phyloP scores from a whole-genome alignment of 768 basidiomycete genomes.

The Lanmaoa pseudosensibilis region DNA sequence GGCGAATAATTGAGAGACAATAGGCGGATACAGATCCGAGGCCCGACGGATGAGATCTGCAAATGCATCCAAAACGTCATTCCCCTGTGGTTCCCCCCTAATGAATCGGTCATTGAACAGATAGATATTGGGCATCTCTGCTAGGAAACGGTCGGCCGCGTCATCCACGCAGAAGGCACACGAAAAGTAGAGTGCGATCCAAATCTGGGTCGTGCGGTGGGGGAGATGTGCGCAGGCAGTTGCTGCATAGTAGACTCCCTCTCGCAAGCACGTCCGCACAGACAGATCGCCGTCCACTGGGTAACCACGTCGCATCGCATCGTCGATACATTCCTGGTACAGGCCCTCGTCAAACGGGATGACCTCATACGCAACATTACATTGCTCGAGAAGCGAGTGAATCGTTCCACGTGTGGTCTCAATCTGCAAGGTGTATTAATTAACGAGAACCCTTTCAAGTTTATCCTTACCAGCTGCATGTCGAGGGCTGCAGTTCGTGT shows the following conservation, averaged over 20 bases:
- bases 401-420: conserved; percentile 11
- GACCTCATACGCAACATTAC: conserved; percentile 12
- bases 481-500: not conserved
- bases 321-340: no score
- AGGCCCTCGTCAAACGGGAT: conserved; percentile 12
- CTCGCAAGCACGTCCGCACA: conserved; percentile 30
- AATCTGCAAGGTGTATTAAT: conserved; percentile 4
- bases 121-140: no score
- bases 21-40: conserved; percentile 26
- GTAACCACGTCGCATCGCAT: conserved; percentile 25
- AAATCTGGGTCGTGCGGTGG: conserved; percentile 15
- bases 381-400: conserved; percentile 13
- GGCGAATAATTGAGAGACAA: conserved; percentile 37
- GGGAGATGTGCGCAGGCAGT: conserved; percentile 31
- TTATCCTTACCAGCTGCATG: conserved; percentile 11
- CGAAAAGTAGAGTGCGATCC: conserved; percentile 36
- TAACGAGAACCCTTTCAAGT: not conserved
- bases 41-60: conserved; percentile 34
- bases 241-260: conserved; percentile 29
- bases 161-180: conserved; percentile 39
- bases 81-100: conserved; percentile 25
- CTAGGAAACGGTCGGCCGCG: conserved; percentile 22
- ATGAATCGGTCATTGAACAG: conserved; percentile 25
- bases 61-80: conserved; percentile 8
- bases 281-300: conserved; percentile 21